Conservation (phyloP, 805 yeast genomes). For the Saturnispora mendoncae region DNA sequence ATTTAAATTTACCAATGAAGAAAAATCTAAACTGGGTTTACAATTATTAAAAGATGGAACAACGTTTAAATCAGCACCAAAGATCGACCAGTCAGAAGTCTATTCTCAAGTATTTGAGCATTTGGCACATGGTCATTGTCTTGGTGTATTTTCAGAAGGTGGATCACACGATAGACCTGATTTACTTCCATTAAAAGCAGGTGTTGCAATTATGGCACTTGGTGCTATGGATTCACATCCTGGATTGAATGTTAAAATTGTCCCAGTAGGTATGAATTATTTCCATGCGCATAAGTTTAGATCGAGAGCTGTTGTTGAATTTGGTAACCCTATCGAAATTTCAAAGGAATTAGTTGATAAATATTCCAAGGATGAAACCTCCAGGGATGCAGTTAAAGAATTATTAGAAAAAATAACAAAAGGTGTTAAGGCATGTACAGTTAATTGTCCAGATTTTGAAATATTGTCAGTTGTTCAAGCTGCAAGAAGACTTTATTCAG, state of each 20-base stretch:
- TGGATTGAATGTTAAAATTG: constrained; percentile 69
- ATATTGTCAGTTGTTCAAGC: constrained; percentile 85
- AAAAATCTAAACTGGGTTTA: constrained; percentile 33
- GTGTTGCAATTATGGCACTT: constrained; percentile 95
- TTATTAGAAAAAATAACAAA: constrained; percentile 61
- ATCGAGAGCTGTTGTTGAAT: constrained; percentile 90
- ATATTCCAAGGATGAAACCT: constrained; percentile 51
- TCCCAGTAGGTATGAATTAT: constrained; percentile 96
- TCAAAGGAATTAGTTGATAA: constrained; percentile 49
- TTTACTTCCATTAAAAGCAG: constrained; percentile 86
- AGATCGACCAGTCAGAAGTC: constrained; percentile 78
- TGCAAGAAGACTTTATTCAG: constrained; percentile 79
- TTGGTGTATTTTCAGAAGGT: constrained; percentile 97
- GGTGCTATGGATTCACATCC: constrained; percentile 84
- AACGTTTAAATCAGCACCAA: constrained; percentile 62
- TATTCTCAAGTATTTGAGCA: constrained; percentile 81
- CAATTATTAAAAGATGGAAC: constrained; percentile 43
- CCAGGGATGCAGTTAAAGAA: constrained; percentile 65
- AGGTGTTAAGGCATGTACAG: constrained; percentile 77
- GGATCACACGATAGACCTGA: constrained; percentile 96
- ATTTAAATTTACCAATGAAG: constrained; percentile 36
- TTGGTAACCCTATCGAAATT: constrained; percentile 79
- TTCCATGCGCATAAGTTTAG: constrained; percentile 94
- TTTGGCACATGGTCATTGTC: constrained; percentile 66
- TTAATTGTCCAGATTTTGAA: constrained; percentile 81